These are phyloP conservation scores for Oryza meyeriana DNA, from an alignment of 176 grass and related monocot species.

Conservation along the genomic window DNA sequence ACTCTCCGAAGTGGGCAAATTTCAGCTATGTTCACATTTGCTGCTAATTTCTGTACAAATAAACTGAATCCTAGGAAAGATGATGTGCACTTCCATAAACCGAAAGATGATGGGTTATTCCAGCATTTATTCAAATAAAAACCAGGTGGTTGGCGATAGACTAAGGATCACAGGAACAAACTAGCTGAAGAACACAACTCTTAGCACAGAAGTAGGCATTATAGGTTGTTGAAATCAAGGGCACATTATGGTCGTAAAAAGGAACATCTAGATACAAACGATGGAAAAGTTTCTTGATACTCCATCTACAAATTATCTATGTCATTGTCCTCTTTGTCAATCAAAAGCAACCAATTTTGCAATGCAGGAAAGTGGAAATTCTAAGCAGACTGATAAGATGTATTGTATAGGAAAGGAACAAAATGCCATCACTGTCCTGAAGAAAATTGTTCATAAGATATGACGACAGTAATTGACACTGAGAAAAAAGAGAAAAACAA, in stretches of 20 bases:
- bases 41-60: not conserved
- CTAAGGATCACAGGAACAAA: no score
- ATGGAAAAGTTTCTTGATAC: not conserved
- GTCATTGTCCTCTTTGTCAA: slow-evolving; percentile 23
- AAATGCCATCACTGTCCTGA: slow-evolving; percentile 8
- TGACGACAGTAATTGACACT: slow-evolving; percentile 12
- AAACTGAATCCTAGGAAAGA: not conserved
- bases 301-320: not conserved
- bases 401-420: slow-evolving; percentile 24
- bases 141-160: no score
- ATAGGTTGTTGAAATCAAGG: slow-evolving; percentile 18
- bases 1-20: not conserved
- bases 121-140: not conserved
- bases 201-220: not conserved
- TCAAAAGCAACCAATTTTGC: no score
- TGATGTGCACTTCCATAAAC: not conserved
- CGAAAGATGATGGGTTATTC: not conserved
- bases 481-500: not conserved
- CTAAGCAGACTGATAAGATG: not conserved
- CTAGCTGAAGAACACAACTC: slow-evolving; percentile 17
- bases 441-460: slow-evolving; percentile 25
- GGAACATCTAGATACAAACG: slow-evolving; percentile 9
- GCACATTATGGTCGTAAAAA: slow-evolving; percentile 1
- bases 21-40: not conserved
- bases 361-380: slow-evolving; percentile 32